Evolutionary conservation across 352 stramenopile genomes (phyloP), one percentile per base, ranked within the genome.

Genomic region (Elongisporangium undulatum): DNA sequence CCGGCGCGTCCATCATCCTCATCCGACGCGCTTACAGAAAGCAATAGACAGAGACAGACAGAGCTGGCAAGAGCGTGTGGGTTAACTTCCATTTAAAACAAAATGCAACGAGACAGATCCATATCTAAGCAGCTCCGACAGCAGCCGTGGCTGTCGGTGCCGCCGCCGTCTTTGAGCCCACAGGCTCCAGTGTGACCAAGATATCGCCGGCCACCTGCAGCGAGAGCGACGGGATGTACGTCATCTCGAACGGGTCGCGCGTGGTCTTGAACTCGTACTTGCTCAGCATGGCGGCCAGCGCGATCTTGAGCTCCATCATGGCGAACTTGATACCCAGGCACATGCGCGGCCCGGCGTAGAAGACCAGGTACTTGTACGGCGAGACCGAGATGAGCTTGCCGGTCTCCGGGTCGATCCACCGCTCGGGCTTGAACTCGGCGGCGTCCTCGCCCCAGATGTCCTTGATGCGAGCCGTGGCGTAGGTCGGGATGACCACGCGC

Each of bases 301-400:
- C 69, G 34, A 84, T 85, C 56, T 89, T 89, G 54, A 88, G 66
- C 61, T 89, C 82, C 1, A 81, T 62, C 49, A 91, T 53, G 10
- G 75, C 81, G 49, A 89, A 77, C 55, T 85, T 83, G 67, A 82
- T 78, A 12, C 85, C 85, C 8, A 93, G 29, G 49, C 82, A 94
- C n/a, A 74, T 73, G 19, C 85, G 82, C 8, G 74, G 76, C 0
- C 86, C 86, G 20, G 71, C 82, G 12, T 85, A 59, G 60, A 95
- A 94, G 0, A 72, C 76, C 6, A 72, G 69, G 58, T 88, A 93
- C 60, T 87, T 84, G 66, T 79, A 89, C 6, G 77, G 63, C 8
- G 77, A 85, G 20, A 88, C 58, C 38, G 71, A 61, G 2, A 70
- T 69, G 19, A 81, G 55, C 45, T 80, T 87, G 19, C 69, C 63